Evolutionary conservation across 805 yeast genomes (phyloP).

Genomic region (Metschnikowia orientalis): DNA sequence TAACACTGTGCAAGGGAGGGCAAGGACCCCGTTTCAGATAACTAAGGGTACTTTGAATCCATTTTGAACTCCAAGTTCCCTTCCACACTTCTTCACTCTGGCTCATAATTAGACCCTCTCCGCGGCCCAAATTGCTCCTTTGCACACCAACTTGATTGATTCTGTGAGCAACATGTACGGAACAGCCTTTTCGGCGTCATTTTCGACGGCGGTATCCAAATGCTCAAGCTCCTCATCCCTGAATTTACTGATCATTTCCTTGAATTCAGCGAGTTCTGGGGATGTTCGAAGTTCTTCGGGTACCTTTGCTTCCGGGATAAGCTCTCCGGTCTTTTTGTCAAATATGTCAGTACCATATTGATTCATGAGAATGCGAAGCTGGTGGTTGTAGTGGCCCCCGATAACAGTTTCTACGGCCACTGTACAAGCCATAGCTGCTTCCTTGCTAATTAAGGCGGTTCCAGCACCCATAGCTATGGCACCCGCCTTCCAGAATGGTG

Average conservation of each 20-base stretch:
- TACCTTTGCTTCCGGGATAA: conserved; percentile 20
- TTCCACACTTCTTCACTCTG: no score
- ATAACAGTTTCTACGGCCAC: conserved; percentile 98
- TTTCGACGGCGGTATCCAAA: conserved; percentile 84
- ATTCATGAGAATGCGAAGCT: conserved; percentile 69
- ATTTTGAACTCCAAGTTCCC: no score
- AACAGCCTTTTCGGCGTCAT: conserved; percentile 89
- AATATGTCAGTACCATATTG: conserved; percentile 50
- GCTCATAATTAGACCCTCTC: conserved; percentile 66
- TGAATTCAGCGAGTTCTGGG: conserved; percentile 55
- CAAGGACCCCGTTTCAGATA: no score
- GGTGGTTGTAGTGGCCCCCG: conserved; percentile 92
- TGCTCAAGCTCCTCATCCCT: conserved; percentile 96
- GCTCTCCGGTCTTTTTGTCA: conserved; percentile 33
- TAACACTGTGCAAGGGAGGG: no score
- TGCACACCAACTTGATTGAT: conserved; percentile 75
- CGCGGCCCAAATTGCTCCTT: conserved; percentile 87
- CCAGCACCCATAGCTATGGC: conserved; percentile 83
- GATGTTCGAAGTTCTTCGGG: conserved; percentile 32
- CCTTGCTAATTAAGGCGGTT: conserved; percentile 83
- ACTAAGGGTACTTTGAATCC: no score
- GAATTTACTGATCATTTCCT: conserved; percentile 62
- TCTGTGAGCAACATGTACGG: conserved; percentile 90
- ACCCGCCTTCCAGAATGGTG: conserved; percentile 92
- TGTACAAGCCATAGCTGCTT: conserved; percentile 99